Conservation (phyloP, 306 rosid species). For the Quillaja saponaria region DNA sequence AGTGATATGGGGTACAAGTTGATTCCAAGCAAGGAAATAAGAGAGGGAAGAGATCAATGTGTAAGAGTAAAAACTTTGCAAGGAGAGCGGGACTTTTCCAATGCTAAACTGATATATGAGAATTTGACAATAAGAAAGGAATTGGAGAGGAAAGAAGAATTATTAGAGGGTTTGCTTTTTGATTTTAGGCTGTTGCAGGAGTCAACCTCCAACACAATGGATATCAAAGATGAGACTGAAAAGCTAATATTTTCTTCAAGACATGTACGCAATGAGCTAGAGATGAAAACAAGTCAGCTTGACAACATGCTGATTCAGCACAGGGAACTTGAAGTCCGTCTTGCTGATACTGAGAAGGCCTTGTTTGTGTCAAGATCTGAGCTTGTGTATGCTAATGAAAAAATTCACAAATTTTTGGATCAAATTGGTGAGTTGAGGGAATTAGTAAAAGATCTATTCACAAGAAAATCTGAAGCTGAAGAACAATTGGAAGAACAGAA, state of each 20-base stretch:
- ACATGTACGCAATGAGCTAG: constrained; percentile 65
- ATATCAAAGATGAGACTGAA: constrained; percentile 75
- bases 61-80: constrained; percentile 35
- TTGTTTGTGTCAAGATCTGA: constrained; percentile 58
- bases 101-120: constrained; percentile 46
- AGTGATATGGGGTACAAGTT: constrained; percentile 34
- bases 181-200: constrained; percentile 91
- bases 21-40: constrained; percentile 24
- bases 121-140: constrained; percentile 65
- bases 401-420: constrained; percentile 43
- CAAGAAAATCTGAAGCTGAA: constrained; percentile 57
- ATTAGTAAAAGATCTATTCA: constrained; percentile 59
- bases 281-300: constrained; percentile 61
- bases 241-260: constrained; percentile 56
- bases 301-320: constrained; percentile 53
- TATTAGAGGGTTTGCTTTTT: constrained; percentile 84
- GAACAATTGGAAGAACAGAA: constrained; percentile 70
- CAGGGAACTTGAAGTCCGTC: constrained; percentile 56
- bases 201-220: constrained; percentile 72
- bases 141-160: constrained; percentile 66
- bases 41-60: constrained; percentile 27
- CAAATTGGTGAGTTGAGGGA: constrained; percentile 68
- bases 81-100: constrained; percentile 41
- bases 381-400: constrained; percentile 63
- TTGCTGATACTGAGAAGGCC: constrained; percentile 61